These are phyloP conservation scores for Pelargonium nanum DNA, from an alignment of 345 rosid genomes.

Conservation along the genomic window DNA sequence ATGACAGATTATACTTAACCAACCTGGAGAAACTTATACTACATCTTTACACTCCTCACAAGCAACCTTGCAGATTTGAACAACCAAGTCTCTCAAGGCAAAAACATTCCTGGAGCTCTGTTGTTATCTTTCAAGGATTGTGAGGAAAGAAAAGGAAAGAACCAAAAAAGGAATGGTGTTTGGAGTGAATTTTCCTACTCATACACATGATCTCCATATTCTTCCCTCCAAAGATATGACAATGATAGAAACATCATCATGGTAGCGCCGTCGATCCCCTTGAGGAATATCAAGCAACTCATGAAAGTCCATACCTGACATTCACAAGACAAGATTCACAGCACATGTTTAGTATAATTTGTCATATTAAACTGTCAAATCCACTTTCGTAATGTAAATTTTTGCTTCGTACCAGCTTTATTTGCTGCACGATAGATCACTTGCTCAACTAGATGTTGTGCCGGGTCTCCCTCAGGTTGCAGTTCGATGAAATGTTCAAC, in stretches of 20 bases:
- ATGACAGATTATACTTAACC: background rate
- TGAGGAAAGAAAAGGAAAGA: background rate
- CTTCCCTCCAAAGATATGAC: constrained; percentile 89
- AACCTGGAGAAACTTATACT: background rate
- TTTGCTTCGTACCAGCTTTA: constrained; percentile 64
- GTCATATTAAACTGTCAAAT: background rate
- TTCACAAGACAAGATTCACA: constrained; percentile 1
- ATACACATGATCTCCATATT: constrained; percentile 97
- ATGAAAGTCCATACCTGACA: constrained; percentile 79
- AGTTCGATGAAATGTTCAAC: constrained; percentile 73
- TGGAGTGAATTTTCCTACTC: constrained; percentile 20
- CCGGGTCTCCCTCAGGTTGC: constrained; percentile 99
- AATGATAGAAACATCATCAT: constrained; percentile 80
- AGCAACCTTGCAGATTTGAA: no score
- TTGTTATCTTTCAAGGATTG: no score
- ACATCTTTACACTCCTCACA: no score
- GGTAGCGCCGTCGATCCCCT: constrained; percentile 84
- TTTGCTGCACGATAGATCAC: constrained; percentile 88
- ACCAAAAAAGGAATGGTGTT: background rate
- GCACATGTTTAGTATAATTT: background rate
- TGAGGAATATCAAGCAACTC: constrained; percentile 85
- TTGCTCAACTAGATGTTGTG: constrained; percentile 87
- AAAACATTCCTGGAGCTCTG: no score
- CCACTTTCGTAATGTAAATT: background rate
- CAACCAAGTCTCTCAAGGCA: no score